phyloP scores from a whole-genome alignment of 208 protist species.

The Cochliopodium minus region DNA sequence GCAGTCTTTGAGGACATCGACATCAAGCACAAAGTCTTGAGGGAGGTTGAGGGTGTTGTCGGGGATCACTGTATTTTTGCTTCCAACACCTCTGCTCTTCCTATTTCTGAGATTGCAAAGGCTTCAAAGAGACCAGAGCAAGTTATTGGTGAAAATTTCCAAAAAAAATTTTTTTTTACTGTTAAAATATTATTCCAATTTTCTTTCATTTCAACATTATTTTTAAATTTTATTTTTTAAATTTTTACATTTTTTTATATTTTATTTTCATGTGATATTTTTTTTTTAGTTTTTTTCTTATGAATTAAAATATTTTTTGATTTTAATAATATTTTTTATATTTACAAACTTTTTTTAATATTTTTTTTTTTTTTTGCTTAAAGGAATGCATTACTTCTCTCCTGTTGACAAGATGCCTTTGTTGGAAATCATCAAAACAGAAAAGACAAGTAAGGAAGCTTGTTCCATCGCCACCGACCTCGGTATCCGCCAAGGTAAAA shows the following conservation, averaged over 20 bases:
- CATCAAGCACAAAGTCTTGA: constrained; percentile 65
- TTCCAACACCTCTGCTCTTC: constrained; percentile 73
- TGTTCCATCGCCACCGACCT: constrained; percentile 47
- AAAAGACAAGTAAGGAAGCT: constrained; percentile 47
- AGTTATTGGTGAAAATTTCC: no score
- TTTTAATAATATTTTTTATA: no score
- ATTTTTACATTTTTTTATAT: no score
- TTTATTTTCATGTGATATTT: no score
- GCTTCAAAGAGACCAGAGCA: constrained; percentile 45
- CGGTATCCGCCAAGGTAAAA: constrained; percentile 59
- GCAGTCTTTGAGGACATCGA: constrained; percentile 67
- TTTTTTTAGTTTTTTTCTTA: no score
- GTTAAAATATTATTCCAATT: no score
- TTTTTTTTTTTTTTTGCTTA: no score
- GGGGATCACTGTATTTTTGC: constrained; percentile 51
- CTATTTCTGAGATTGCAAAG: constrained; percentile 56
- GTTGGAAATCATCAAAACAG: constrained; percentile 65
- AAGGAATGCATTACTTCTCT: constrained; percentile 84
- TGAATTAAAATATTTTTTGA: no score
- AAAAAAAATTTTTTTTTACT: no score
- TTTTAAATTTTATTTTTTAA: no score
- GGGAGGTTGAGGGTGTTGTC: constrained; percentile 48
- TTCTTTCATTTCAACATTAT: no score
- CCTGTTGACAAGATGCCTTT: constrained; percentile 72
- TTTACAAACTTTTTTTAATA: no score